Conservation (phyloP, 176 grass and related monocot species). For the Musa schizocarpa region DNA sequence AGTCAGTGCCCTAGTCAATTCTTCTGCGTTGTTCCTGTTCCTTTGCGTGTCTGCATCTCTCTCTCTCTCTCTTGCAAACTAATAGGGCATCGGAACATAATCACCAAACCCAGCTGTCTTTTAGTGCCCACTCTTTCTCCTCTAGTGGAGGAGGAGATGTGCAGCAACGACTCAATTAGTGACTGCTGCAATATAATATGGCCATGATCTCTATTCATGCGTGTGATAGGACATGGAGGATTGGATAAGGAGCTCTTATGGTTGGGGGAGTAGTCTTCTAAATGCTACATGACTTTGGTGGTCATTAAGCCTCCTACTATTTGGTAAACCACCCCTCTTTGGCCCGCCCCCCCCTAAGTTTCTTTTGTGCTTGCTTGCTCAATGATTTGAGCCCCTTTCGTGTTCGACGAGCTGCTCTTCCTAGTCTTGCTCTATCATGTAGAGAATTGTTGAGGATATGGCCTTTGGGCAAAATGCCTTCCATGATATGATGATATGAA, state of each 20-base stretch:
- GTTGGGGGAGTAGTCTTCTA: background rate
- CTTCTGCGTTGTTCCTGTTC: background rate
- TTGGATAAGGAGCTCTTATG: no score
- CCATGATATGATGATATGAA: background rate
- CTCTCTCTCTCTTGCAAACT: background rate
- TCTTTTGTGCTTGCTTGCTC: background rate
- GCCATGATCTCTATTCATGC: background rate
- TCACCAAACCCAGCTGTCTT: background rate
- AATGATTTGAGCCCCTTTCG: background rate
- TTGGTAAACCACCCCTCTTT: background rate
- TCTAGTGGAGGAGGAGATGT: background rate
- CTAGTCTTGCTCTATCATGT: no score
- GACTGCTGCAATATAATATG: background rate
- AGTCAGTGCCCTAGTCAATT: background rate
- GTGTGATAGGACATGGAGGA: background rate
- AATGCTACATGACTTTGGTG: background rate
- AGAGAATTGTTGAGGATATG: background rate
- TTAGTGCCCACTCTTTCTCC: background rate
- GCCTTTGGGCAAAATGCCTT: background rate
- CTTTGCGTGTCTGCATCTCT: background rate
- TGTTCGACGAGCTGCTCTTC: background rate
- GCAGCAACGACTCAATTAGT: conserved; percentile 1
- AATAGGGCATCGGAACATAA: background rate
- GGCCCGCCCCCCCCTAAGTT: background rate
- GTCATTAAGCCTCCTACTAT: background rate